Evolutionary conservation across 2,329 filamentous ascomycete species (phyloP).

Genomic region (Aspergillus luchuensis): DNA sequence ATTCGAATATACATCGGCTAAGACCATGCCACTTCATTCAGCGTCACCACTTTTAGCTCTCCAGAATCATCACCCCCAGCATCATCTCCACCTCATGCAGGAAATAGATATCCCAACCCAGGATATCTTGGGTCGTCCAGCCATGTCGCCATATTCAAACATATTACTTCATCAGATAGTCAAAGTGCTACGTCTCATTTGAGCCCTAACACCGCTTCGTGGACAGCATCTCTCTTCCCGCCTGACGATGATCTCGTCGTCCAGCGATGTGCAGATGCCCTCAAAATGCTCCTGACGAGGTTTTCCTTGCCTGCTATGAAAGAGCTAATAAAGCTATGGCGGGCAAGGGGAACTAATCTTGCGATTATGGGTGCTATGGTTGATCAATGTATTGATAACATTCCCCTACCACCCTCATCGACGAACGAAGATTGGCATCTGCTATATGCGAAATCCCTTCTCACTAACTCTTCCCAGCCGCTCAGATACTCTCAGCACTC

Average conservation of each 20-base stretch:
- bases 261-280: conserved; percentile 28
- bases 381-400: not conserved
- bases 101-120: conserved; percentile 30
- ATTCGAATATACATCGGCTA: too few species aligned
- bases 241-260: conserved; percentile 26
- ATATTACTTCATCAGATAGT: conserved; percentile 21
- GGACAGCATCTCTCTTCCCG: not conserved
- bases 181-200: conserved; percentile 18
- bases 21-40: too few species aligned
- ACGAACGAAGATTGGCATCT: conserved; percentile 1
- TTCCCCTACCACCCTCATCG: not conserved
- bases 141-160: conserved; percentile 33
- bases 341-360: conserved; percentile 29
- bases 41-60: too few species aligned
- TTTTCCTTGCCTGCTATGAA: conserved; percentile 18
- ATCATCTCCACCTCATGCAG: not conserved
- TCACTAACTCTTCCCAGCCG: not conserved
- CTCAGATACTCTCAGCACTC: conserved; percentile 12
- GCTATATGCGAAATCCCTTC: not conserved
- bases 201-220: not conserved
- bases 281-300: conserved; percentile 24
- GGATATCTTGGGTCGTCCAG: conserved; percentile 33
- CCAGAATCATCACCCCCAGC: not conserved
- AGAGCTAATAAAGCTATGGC: conserved; percentile 28
- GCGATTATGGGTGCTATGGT: conserved; percentile 26